Conservation (phyloP, 495 filamentous ascomycete species). For the Margaritispora aquatica region DNA sequence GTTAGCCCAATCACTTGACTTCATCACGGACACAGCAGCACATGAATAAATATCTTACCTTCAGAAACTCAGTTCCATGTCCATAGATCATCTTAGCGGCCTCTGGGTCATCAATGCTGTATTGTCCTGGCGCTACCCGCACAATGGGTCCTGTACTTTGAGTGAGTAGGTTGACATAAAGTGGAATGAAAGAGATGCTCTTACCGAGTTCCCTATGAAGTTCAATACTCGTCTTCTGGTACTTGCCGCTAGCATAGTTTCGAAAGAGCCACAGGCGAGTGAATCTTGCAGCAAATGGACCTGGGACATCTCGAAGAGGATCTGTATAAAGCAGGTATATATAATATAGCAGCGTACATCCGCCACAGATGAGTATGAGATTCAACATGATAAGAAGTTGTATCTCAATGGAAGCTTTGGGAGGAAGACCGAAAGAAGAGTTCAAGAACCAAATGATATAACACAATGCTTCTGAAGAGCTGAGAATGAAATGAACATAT, state of each 20-base stretch:
- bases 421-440: no score
- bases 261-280: constrained; percentile 41
- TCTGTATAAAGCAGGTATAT: not conserved
- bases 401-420: no score
- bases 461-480: no score
- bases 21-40: not conserved
- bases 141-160: constrained; percentile 33
- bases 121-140: constrained; percentile 42
- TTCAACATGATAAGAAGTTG: no score
- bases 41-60: not conserved
- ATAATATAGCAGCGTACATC: not conserved
- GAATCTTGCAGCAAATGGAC: constrained; percentile 29
- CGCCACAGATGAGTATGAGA: not conserved
- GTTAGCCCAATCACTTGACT: not conserved
- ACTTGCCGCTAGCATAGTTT: constrained; percentile 30
- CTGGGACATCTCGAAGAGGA: constrained; percentile 15
- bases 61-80: constrained; percentile 16
- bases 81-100: constrained; percentile 42
- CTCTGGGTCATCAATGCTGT: constrained; percentile 39
- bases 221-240: constrained; percentile 36
- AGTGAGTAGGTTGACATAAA: not conserved
- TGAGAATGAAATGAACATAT: no score
- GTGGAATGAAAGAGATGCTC: not conserved
- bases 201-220: constrained; percentile 33
- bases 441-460: no score